Evolutionary conservation across 1,284 basidiomycete species (phyloP).

Genomic region (Ustilago crameri): DNA sequence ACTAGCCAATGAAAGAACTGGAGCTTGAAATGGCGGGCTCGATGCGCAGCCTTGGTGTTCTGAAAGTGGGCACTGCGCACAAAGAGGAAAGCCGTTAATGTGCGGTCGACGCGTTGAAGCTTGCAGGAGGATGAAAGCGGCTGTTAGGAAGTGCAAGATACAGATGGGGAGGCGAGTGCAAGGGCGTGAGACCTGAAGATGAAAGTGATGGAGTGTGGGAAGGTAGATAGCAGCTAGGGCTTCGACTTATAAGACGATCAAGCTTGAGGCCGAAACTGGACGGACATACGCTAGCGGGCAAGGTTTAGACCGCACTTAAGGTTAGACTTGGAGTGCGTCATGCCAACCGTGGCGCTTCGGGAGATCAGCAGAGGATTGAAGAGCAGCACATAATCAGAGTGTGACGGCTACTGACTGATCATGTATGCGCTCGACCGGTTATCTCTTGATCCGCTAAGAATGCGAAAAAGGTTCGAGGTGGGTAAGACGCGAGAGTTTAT

Average conservation of each 20-base stretch:
- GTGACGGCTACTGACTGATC: not conserved
- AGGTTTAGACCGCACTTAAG: not conserved
- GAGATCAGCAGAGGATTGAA: not conserved
- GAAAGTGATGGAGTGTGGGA: not conserved
- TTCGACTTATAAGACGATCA: not conserved
- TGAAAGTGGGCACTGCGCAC: not conserved
- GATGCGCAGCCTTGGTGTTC: not conserved
- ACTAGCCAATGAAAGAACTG: not conserved
- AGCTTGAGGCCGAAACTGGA: not conserved
- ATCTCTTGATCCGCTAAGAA: conserved; percentile 1
- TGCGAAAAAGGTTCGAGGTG: not conserved
- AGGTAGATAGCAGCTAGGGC: not conserved
- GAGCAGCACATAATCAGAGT: not conserved
- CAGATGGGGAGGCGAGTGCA: too few relatives aligned
- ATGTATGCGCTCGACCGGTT: conserved; percentile 7
- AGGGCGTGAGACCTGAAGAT: too few relatives aligned
- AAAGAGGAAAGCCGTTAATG: too few relatives aligned
- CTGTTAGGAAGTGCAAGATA: too few relatives aligned
- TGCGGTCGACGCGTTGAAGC: too few relatives aligned
- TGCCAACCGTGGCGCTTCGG: conserved; percentile 1
- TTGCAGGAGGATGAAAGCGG: too few relatives aligned
- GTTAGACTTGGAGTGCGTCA: conserved; percentile 1
- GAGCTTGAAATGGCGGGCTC: not conserved
- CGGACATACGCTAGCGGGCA: not conserved
- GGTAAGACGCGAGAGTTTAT: not conserved